phyloP scores from a whole-genome alignment of 2,329 filamentous ascomycete genomes.

The Elsinoe fawcettii region DNA sequence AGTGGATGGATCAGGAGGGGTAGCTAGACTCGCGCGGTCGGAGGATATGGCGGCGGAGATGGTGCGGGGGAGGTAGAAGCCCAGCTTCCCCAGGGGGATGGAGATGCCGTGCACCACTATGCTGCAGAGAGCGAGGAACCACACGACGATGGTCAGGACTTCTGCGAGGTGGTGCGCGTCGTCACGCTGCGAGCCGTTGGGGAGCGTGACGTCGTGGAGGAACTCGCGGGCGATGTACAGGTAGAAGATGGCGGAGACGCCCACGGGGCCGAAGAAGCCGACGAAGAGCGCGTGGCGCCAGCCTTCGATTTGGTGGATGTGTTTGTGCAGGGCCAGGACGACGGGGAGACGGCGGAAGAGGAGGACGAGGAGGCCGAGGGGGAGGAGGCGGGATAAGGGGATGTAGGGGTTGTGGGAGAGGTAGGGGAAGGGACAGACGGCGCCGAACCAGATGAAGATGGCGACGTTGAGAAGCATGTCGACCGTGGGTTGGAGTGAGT shows the following conservation, averaged over 20 bases:
- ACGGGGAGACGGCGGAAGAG: conserved; percentile 70
- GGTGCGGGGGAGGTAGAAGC: conserved; percentile 54
- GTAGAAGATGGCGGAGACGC: conserved; percentile 85
- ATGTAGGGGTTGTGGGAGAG: conserved; percentile 64
- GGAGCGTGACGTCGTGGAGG: conserved; percentile 47
- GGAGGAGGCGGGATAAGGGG: conserved; percentile 63
- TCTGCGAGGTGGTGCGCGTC: conserved; percentile 62
- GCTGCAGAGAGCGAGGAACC: conserved; percentile 78
- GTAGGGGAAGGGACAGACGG: conserved; percentile 69
- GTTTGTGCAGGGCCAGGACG: conserved; percentile 63
- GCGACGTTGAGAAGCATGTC: conserved; percentile 89
- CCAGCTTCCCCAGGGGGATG: conserved; percentile 66
- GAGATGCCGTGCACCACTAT: conserved; percentile 78
- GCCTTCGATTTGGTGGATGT: conserved; percentile 71
- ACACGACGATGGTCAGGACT: conserved; percentile 64
- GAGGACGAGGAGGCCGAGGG: conserved; percentile 67
- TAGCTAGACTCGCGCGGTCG: conserved; percentile 25
- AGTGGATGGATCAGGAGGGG: no score
- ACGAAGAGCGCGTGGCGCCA: conserved; percentile 72
- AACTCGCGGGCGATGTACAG: conserved; percentile 76
- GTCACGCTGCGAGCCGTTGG: conserved; percentile 52
- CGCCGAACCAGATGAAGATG: conserved; percentile 87
- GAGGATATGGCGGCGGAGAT: conserved; percentile 48
- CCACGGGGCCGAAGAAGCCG: conserved; percentile 88
- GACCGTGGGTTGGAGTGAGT: conserved; percentile 87